Conservation (phyloP, 1,284 basidiomycete species). For the Vanrija sp. region DNA sequence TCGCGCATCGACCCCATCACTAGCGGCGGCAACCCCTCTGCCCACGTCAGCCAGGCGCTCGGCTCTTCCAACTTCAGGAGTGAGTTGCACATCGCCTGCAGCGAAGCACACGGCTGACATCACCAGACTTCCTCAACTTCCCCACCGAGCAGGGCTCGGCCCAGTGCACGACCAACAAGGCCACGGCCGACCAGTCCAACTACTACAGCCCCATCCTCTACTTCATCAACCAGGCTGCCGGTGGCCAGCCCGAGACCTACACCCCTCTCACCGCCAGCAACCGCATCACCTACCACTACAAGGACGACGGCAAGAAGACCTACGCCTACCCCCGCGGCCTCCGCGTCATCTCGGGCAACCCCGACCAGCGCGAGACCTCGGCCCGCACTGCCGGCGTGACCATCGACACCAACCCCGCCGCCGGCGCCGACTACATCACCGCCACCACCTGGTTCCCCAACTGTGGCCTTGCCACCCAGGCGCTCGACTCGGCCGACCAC, state of each 20-base stretch:
- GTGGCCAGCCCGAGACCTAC: conserved; percentile 16
- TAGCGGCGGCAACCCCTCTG: no score
- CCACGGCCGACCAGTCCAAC: conserved; percentile 46
- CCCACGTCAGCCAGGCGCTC: no score
- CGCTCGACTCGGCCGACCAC: conserved; percentile 49
- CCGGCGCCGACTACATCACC: neutral
- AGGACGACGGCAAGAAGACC: no score
- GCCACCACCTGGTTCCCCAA: conserved; percentile 30
- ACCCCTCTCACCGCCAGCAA: conserved; percentile 30
- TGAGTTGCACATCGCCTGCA: no score
- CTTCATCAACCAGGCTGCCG: conserved; percentile 36
- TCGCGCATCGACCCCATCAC: no score
- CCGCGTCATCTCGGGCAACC: conserved; percentile 50
- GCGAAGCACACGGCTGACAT: no score
- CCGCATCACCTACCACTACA: conserved; percentile 40
- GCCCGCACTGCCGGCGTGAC: neutral
- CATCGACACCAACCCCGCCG: neutral
- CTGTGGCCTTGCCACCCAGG: conserved; percentile 29
- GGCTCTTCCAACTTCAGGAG: no score
- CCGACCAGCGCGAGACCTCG: conserved; percentile 11
- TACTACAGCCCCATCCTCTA: conserved; percentile 53
- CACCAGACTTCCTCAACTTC: no score
- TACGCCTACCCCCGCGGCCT: conserved; percentile 49
- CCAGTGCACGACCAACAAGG: no score
- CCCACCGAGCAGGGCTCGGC: no score